Evolutionary conservation across 2,329 filamentous ascomycete species (phyloP), one percentile per base, ranked within the genome.

Genomic region (Diaporthe vaccinii): DNA sequence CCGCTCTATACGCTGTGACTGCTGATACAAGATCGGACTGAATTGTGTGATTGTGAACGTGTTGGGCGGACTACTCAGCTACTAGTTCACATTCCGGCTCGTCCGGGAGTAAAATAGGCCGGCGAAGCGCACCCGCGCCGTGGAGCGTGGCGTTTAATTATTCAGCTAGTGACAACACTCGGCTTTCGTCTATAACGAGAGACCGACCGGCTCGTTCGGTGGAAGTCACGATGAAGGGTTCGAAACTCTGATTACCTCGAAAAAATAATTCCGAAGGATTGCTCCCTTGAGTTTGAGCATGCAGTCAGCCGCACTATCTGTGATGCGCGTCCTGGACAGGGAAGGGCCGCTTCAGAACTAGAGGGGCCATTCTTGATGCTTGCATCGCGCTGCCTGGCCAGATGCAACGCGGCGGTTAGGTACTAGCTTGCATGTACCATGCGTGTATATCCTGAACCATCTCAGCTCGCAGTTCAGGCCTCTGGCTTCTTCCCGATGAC

Each of bases 401-500:
- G 14, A 39, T 39, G 0, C 3, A 39, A 39, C 36, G 36, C 36
- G 36, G 10, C 12, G 36, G 10, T 14, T 39, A 39, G 12, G 4
- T 39, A 14, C 10, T 39, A 39, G 36, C 12, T 14, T n/a, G 34
- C 34, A 36, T 36, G 34, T 36, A 36, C 34, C 2, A 9, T 25
- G 6, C 10, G 41, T 4, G 15, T 20, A 20, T 44, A 3, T 20
- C 15, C 17, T 44, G 15, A 25, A 25, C 22, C 8, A 28, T 55
- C 12, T 55, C n/a, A 15, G n/a, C 28, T 20, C n/a, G 55, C 15
- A 31, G 2, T 14, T 72, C 28, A 72, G 7, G 39, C 53, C 53
- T 71, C 39, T 2, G 69, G 55, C 58, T 77, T 78, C 74, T 62
- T 74, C 57, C 74, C 71, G 58, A 79, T n/a, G 0, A 78, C 68